Evolutionary conservation across 495 filamentous ascomycete species (phyloP).

Genomic region (Lasiosphaeria hispida): DNA sequence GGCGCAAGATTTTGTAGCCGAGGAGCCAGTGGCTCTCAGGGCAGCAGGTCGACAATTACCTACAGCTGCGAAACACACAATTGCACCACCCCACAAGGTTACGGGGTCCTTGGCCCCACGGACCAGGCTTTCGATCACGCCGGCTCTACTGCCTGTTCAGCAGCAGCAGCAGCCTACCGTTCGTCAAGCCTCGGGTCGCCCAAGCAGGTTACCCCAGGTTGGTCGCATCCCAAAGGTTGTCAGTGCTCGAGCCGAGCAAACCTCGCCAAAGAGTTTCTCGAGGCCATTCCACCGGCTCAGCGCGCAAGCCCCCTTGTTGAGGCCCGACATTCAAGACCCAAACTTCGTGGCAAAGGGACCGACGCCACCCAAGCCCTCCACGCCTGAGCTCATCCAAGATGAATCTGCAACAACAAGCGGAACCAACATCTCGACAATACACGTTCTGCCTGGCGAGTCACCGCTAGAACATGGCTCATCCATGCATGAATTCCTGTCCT

Average conservation of each 20-base stretch:
- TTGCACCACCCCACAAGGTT: background rate
- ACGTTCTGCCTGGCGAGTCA: constrained; percentile 17
- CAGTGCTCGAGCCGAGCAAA: constrained; percentile 67
- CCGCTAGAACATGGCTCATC: constrained; percentile 18
- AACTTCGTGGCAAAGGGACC: constrained; percentile 49
- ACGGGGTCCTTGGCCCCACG: background rate
- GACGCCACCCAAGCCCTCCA: constrained; percentile 41
- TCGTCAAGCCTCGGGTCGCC: constrained; percentile 26
- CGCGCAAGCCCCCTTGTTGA: constrained; percentile 22
- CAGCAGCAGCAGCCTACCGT: constrained; percentile 4
- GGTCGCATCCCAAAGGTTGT: constrained; percentile 89
- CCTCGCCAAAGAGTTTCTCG: constrained; percentile 80
- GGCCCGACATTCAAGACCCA: constrained; percentile 27
- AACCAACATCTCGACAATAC: constrained; percentile 25
- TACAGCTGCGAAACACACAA: background rate
- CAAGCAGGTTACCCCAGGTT: constrained; percentile 67
- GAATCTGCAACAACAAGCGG: constrained; percentile 21
- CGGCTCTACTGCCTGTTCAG: background rate
- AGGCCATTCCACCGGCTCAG: constrained; percentile 54
- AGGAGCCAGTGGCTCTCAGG: background rate
- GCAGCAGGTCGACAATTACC: too few relatives aligned
- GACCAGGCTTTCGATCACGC: background rate
- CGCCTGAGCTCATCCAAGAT: constrained; percentile 32
- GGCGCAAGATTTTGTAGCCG: constrained; percentile 1
- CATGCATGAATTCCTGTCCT: constrained; percentile 61